Conservation (phyloP, 176 grass and related monocot genomes). For the Leersia perrieri region DNA sequence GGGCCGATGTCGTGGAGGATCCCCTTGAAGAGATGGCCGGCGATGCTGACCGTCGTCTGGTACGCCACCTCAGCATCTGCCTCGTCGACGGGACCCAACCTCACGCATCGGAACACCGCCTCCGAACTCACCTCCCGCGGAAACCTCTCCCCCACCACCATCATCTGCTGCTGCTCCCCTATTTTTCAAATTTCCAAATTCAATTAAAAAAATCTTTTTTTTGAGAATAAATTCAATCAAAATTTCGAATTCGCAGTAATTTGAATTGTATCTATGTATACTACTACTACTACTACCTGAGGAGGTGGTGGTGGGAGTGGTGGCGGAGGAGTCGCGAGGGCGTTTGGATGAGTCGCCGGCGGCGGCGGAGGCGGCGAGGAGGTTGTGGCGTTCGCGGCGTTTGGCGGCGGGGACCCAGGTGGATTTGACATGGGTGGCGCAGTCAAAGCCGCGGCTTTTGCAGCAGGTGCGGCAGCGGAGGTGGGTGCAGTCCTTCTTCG, state of each 20-base stretch:
- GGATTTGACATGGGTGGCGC: conserved; percentile 86
- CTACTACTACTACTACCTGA: conserved; percentile 24
- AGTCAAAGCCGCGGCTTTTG: conserved; percentile 87
- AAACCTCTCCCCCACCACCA: conserved; percentile 39
- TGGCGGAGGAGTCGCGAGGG: conserved; percentile 40
- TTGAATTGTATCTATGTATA: no score
- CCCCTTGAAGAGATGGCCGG: conserved; percentile 89
- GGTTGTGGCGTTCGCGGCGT: conserved; percentile 77
- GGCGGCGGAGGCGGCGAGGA: conserved; percentile 19
- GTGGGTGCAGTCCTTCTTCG: conserved; percentile 90
- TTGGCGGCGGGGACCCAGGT: conserved; percentile 89
- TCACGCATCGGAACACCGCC: conserved; percentile 83
- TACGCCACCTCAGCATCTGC: conserved; percentile 78
- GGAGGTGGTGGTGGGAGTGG: conserved; percentile 43
- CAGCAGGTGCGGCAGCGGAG: conserved; percentile 91
- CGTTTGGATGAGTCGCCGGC: conserved; percentile 50
- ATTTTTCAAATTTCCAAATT: no score
- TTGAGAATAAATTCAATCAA: no score
- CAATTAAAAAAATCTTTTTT: no score
- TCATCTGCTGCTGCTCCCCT: conserved; percentile 38
- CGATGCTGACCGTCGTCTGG: conserved; percentile 81
- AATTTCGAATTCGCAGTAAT: no score
- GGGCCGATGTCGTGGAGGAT: conserved; percentile 88
- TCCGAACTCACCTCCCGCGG: conserved; percentile 84
- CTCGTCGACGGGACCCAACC: conserved; percentile 75